Percentiles rank a stretch among this genome's conserved stretches.
phyloP scores from a whole-genome alignment of 2,329 filamentous ascomycete genomes.

The Aspergillus sp. region DNA sequence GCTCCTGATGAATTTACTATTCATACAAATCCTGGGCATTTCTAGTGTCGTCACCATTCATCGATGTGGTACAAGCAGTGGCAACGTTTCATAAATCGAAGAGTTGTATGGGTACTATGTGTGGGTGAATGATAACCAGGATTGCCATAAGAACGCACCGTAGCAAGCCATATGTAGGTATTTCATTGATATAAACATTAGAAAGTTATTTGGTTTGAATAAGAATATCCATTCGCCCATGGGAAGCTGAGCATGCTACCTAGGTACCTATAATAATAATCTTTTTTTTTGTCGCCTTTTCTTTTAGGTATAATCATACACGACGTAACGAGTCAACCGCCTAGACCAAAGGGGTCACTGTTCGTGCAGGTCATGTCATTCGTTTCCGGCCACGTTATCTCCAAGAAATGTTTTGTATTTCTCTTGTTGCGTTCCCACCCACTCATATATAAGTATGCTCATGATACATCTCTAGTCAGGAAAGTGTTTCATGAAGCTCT shows the following conservation, averaged over 20 bases:
- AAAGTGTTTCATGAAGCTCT: conserved; percentile 15
- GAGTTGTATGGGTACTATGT: too few species aligned
- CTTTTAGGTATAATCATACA: conserved; percentile 4
- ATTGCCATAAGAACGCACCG: not conserved
- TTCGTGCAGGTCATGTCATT: conserved; percentile 11
- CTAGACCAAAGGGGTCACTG: not conserved
- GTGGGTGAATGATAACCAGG: not conserved
- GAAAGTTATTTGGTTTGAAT: not conserved
- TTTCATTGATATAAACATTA: not conserved
- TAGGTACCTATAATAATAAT: not conserved
- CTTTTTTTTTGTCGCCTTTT: too few species aligned
- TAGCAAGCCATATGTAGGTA: not conserved
- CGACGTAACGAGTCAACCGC: not conserved
- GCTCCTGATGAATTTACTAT: too few species aligned
- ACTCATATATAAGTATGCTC: conserved; percentile 19
- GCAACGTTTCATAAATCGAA: too few species aligned
- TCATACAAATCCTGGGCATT: too few species aligned
- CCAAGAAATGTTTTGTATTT: conserved; percentile 14
- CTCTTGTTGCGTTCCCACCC: conserved; percentile 8
- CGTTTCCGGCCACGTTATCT: conserved; percentile 16
- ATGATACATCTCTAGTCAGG: conserved; percentile 18
- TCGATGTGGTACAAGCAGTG: too few species aligned
- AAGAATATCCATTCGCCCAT: not conserved
- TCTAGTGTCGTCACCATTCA: too few species aligned
- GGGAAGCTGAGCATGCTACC: not conserved